Evolutionary conservation across 495 filamentous ascomycete species (phyloP).

Genomic region (Penicillium turbatum): DNA sequence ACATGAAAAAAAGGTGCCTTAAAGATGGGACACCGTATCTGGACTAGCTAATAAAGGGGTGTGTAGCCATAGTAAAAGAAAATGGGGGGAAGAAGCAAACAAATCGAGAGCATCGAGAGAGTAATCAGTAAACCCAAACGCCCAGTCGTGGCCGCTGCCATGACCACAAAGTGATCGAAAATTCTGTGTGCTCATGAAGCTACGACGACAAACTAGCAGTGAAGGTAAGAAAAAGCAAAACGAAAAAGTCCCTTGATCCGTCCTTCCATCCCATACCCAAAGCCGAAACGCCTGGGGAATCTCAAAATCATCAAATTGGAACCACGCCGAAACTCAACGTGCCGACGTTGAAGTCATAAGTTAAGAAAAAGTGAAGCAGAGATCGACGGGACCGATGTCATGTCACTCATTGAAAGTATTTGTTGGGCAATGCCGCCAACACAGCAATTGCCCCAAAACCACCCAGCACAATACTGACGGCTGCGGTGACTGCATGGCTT

Average conservation of each 20-base stretch:
- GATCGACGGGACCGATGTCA: background rate
- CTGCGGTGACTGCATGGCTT: slow-evolving; percentile 42
- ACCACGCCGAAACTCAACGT: background rate
- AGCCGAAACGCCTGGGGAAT: slow-evolving; percentile 3
- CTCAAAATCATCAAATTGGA: background rate
- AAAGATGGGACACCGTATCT: background rate
- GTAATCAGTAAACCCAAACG: background rate
- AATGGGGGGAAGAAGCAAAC: background rate
- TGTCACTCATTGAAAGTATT: slow-evolving; percentile 32
- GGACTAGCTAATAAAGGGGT: background rate
- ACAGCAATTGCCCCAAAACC: slow-evolving; percentile 47
- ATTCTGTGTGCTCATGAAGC: background rate
- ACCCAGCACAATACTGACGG: slow-evolving; percentile 44
- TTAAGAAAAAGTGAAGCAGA: background rate
- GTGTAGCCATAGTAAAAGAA: background rate
- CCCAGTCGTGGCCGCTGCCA: background rate
- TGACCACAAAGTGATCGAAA: background rate
- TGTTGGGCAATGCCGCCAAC: slow-evolving; percentile 42
- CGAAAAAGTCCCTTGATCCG: background rate
- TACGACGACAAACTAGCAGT: background rate
- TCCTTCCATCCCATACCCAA: background rate
- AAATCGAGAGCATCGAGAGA: background rate
- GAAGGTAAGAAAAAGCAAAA: background rate
- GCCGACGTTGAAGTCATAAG: slow-evolving; percentile 1
- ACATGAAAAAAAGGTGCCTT: background rate